A percentile compares a stretch with the other conserved stretches of the same genome.
phyloP scores from a whole-genome alignment of 106 monocot genomes.

The Dendrobium officinale region DNA sequence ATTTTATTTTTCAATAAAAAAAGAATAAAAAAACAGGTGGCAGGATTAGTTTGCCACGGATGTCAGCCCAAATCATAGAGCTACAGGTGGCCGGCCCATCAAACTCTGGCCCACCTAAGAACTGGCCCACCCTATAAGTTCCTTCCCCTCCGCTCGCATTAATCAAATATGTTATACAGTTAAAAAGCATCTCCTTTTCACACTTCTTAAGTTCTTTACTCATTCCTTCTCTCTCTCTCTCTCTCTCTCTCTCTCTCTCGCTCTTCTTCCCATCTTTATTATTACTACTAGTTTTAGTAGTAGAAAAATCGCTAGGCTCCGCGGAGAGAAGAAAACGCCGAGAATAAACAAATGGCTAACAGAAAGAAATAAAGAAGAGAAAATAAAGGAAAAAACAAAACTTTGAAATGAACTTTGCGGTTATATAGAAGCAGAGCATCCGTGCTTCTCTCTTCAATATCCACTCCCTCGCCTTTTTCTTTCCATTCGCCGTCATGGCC shows the following conservation, averaged over 20 bases:
- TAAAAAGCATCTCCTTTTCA: too few species aligned
- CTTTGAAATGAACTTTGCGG: not conserved
- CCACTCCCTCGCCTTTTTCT: not conserved
- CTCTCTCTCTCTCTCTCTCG: not conserved
- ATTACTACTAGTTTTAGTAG: not conserved
- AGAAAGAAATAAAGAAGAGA: not conserved
- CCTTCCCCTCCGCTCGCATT: not conserved
- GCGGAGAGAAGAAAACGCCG: not conserved
- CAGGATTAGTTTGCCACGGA: not conserved
- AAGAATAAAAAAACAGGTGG: not conserved
- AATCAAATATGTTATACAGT: not conserved
- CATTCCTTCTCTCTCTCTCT: not conserved
- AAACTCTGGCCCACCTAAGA: not conserved
- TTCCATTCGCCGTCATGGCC: not conserved
- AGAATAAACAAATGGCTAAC: not conserved
- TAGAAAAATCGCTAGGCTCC: not conserved
- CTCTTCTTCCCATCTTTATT: not conserved
- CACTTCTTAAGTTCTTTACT: too few species aligned
- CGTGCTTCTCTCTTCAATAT: not conserved
- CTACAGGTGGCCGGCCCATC: not conserved
- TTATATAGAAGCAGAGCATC: not conserved
- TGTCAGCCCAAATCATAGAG: not conserved
- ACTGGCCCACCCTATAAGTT: not conserved
- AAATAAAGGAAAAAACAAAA: not conserved
- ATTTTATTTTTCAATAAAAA: too few species aligned